Base-by-base conservation (phyloP, 495 filamentous ascomycete genomes). In the Penicillium atrosanguineum region DNA sequence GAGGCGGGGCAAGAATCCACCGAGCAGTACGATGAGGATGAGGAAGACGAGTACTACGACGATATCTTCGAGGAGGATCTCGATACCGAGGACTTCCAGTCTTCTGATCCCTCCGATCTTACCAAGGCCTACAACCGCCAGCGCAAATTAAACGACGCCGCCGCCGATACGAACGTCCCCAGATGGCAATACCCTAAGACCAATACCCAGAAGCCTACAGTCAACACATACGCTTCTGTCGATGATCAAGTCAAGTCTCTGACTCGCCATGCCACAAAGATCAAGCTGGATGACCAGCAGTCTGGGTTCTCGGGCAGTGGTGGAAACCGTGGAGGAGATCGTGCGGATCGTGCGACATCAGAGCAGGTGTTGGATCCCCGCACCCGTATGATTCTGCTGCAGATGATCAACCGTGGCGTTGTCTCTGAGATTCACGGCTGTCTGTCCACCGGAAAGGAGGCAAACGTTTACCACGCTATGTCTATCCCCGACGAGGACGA, bases 371-470 rank as follows among this genome's bases (percentile, higher is more conserved):
- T 98, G 56, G 94, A 98, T 71, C 89, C 91, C 31, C 83, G 90
- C 23, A 97, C 94, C 25, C 85, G 91, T 48, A 95, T 96, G 90
- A 93, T 97, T 44, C 76, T 98, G 36, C 75, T 96, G 53, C 89
- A 97, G 72, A 87, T 97, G 80, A 93, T 97, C 73, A 96, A 97
- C 65, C 81, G 88, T 3, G 83, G 84, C 20, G 70, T 91, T 44
- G 79, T 97, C 15, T 83, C 89, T 18, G 89, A 90, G 65, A 83
- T 96, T 31, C 88, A 97, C 64, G 94, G 94, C 9, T 91, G 91
- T 67, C 74, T 98, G 56, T 94, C 89, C 39, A 97, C 94, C 0
- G 94, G 94, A 42, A 98, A 98, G 66, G 94, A 98, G 70, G 94
- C 94, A 42, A 97, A 98, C 57, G 94, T 98, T 19, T 98, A 97